A percentile compares a stretch with the other conserved stretches of the same genome.
phyloP scores from a whole-genome alignment of 2,329 filamentous ascomycete species.

The Fusarium euwallaceae region DNA sequence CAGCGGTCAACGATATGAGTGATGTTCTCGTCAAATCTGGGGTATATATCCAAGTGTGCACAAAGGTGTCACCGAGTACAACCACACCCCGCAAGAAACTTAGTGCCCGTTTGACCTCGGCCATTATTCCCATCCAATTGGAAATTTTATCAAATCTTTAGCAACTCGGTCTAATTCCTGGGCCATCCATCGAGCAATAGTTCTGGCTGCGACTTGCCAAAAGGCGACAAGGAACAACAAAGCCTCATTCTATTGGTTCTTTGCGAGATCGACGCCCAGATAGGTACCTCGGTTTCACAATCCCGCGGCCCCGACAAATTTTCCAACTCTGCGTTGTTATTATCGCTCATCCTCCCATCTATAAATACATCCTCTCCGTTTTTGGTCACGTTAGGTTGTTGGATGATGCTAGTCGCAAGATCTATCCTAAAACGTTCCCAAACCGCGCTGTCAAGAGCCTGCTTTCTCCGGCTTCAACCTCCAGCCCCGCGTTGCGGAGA shows the following conservation, averaged over 20 bases:
- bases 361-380: not conserved
- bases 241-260: not conserved
- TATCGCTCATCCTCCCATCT: not conserved
- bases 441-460: conserved; percentile 26
- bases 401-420: conserved; percentile 31
- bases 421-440: conserved; percentile 23
- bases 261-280: not conserved
- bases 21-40: not conserved
- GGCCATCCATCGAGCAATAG: not conserved
- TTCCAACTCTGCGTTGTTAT: not conserved
- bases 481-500: conserved; percentile 23
- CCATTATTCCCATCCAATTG: not conserved
- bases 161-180: not conserved
- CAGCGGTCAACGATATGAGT: conserved; percentile 8
- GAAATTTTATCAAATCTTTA: not conserved
- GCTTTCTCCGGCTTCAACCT: conserved; percentile 10
- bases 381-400: not conserved
- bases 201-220: not conserved
- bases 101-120: not conserved
- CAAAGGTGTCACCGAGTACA: not conserved
- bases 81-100: not conserved
- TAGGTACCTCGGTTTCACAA: conserved; percentile 34
- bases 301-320: conserved; percentile 11
- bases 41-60: not conserved
- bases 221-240: not conserved